Evolutionary conservation across 306 rosid genomes (phyloP), one percentile per base, ranked within the genome.

Genomic region (Trifolium dubium): DNA sequence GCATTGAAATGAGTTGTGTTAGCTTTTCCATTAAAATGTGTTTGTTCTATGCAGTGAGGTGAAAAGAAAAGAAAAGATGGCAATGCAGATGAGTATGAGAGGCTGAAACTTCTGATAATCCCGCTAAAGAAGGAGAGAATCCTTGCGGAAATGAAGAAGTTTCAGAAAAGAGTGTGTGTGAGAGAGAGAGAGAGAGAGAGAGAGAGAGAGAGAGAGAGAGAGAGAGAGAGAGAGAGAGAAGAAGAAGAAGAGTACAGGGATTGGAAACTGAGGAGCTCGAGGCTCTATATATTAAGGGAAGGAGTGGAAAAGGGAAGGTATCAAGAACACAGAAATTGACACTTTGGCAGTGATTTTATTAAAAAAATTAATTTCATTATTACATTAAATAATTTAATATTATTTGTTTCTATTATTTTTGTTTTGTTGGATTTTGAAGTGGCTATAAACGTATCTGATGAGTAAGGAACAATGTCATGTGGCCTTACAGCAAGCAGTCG

Each of bases 401-500:
- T 58, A 58, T 40, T 8, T 55, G 4, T 31, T 13, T 3, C 2
- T 59, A 7, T 35, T 19, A 28, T 51, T 46, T 39, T 53, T 47
- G 0, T 17, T 39, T 72, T 71, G 6, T 74, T 51, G 66, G 40
- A 54, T 85, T 79, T 82, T 56, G 84, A 80, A 75, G 77, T 71
- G 81, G 81, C 69, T 67, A 69, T 37, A 85, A 83, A 81, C 83
- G 80, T 79, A 75, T 64, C 78, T 54, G 80, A 76, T 81, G 81
- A 72, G 85, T 78, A 81, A 74, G 81, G 87, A 87, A 84, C 89
- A 87, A 86, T 58, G 77, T 51, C 97, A 91, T 88, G 98, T 91
- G 97, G 77, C 71, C 76, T 82, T 72, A 72, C 84, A 67, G 81
- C 76, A 63, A 50, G 70, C n/a, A 79, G 97, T 91, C 93, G 93